phyloP scores from a whole-genome alignment of 108 stramenopile species.

The Aurantiochytrium sp. region DNA sequence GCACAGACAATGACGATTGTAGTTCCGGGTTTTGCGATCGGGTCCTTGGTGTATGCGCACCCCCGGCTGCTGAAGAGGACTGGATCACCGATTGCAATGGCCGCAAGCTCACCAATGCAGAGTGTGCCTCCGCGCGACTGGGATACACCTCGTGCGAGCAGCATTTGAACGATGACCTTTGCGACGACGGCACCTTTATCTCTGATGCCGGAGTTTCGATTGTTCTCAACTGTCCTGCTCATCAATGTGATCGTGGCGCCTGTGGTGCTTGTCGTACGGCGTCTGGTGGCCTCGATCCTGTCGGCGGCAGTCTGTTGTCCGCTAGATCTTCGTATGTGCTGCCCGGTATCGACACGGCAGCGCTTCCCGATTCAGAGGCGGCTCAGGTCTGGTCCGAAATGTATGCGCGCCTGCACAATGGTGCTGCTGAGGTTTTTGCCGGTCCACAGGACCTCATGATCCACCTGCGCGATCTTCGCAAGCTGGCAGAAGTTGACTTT shows the following conservation, averaged over 20 bases:
- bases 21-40: background rate
- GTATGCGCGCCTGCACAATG: background rate
- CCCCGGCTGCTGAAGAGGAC: background rate
- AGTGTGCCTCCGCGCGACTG: background rate
- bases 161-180: background rate
- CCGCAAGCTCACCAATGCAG: background rate
- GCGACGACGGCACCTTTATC: slow-evolving; percentile 1
- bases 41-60: background rate
- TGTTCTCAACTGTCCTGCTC: background rate
- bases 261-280: background rate
- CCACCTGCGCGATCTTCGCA: background rate
- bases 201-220: background rate
- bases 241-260: background rate
- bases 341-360: background rate
- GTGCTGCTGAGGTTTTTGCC: background rate
- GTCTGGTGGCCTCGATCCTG: too few relatives aligned
- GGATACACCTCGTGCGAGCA: slow-evolving; percentile 8
- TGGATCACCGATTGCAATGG: background rate
- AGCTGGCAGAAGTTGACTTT: background rate
- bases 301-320: too few relatives aligned
- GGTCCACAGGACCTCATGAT: background rate
- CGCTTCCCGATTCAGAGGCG: background rate
- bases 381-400: background rate
- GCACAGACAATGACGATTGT: background rate
- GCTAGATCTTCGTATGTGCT: background rate